These are phyloP conservation scores for Diplodia sapinea DNA, from an alignment of 2,329 filamentous ascomycete genomes.

Conservation along the genomic window DNA sequence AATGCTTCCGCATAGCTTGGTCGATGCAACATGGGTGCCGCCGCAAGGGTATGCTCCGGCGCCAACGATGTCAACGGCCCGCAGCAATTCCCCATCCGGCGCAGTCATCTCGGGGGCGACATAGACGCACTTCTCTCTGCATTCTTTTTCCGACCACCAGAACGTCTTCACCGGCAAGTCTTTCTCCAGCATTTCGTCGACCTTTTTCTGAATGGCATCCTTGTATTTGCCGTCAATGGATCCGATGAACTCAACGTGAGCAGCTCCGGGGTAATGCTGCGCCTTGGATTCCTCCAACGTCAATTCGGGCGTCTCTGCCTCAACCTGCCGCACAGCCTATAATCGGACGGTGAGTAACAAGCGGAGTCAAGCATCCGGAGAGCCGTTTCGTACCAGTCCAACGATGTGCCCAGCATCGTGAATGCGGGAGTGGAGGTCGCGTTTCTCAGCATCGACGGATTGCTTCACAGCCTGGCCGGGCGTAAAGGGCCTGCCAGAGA, in stretches of 20 bases:
- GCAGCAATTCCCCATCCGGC: slow-evolving; percentile 43
- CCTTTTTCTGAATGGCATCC: slow-evolving; percentile 61
- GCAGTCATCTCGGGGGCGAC: slow-evolving; percentile 57
- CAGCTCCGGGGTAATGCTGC: slow-evolving; percentile 71
- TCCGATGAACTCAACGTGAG: slow-evolving; percentile 71
- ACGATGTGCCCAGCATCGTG: slow-evolving; percentile 78
- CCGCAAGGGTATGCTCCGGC: slow-evolving; percentile 76
- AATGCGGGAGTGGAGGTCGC: slow-evolving; percentile 68
- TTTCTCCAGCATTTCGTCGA: slow-evolving; percentile 64
- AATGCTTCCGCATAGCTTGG: slow-evolving; percentile 26
- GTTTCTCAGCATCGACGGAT: slow-evolving; percentile 64
- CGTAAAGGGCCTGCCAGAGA: slow-evolving; percentile 50
- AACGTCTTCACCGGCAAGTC: slow-evolving; percentile 56
- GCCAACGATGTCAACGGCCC: slow-evolving; percentile 72
- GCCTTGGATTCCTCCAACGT: slow-evolving; percentile 72
- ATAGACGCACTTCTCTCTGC: slow-evolving; percentile 51
- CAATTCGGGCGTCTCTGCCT: slow-evolving; percentile 23
- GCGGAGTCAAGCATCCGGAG: not conserved
- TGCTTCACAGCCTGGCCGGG: slow-evolving; percentile 59
- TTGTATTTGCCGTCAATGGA: slow-evolving; percentile 63
- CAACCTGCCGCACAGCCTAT: slow-evolving; percentile 20
- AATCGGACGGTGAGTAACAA: not conserved
- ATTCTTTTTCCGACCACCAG: slow-evolving; percentile 71
- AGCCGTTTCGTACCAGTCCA: slow-evolving; percentile 67
- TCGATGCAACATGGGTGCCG: slow-evolving; percentile 70